phyloP scores from a whole-genome alignment of 1,139 yeast genomes.

The Blastobotrys apis region DNA sequence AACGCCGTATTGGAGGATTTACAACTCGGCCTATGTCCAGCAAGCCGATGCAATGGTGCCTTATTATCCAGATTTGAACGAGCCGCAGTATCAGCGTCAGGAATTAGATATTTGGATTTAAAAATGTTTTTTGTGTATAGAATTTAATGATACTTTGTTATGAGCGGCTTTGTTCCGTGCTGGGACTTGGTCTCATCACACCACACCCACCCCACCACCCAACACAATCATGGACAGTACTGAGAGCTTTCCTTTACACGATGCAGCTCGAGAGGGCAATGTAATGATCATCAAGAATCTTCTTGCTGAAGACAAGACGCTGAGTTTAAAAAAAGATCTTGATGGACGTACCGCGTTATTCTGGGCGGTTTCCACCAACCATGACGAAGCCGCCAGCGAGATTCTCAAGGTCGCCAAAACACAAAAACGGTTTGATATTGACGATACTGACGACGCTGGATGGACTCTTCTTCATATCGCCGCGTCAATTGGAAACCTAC shows the following conservation, averaged over 20 bases:
- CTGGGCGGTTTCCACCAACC: slow-evolving; percentile 78
- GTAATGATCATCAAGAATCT: slow-evolving; percentile 46
- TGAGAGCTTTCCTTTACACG: slow-evolving; percentile 41
- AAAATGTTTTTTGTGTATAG: no score
- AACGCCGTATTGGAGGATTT: slow-evolving; percentile 78
- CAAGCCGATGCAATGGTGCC: slow-evolving; percentile 77
- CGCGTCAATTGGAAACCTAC: slow-evolving; percentile 62
- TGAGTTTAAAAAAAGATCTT: slow-evolving; percentile 49
- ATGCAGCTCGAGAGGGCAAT: slow-evolving; percentile 58
- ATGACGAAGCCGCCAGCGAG: slow-evolving; percentile 49
- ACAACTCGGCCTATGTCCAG: slow-evolving; percentile 71
- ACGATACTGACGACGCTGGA: slow-evolving; percentile 70
- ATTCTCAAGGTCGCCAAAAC: slow-evolving; percentile 42
- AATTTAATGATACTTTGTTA: no score
- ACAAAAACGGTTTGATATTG: slow-evolving; percentile 48
- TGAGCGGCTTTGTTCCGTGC: no score
- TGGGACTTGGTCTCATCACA: no score
- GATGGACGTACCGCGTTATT: slow-evolving; percentile 82
- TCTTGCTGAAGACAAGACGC: slow-evolving; percentile 46
- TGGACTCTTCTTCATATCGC: slow-evolving; percentile 90
- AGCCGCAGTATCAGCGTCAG: slow-evolving; percentile 30
- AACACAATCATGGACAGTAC: not conserved
- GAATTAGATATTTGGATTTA: slow-evolving; percentile 44
- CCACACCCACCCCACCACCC: no score
- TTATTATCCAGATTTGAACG: slow-evolving; percentile 59